These are phyloP conservation scores for Venturia aucupariae DNA, from an alignment of 2,329 filamentous ascomycete genomes.

Conservation along the genomic window DNA sequence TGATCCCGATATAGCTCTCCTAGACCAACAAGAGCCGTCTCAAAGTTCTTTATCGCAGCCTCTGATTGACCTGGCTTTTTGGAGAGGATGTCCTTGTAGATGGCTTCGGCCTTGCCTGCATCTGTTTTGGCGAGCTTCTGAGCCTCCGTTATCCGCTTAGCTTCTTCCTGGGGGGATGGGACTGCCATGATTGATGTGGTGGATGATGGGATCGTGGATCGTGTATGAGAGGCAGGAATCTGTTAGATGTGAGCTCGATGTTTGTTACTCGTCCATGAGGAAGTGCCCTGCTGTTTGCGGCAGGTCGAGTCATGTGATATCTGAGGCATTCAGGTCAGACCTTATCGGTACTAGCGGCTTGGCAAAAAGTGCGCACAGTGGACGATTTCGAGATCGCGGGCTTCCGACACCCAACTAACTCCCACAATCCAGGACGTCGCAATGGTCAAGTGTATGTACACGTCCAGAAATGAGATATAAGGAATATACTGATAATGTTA, in stretches of 20 bases:
- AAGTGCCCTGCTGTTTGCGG: neutral
- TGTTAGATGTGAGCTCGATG: neutral
- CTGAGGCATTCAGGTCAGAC: neutral
- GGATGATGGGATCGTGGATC: neutral
- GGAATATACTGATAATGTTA: neutral
- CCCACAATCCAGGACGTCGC: conserved; percentile 4
- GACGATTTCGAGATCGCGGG: neutral
- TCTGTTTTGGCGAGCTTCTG: conserved; percentile 73
- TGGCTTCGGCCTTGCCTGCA: conserved; percentile 71
- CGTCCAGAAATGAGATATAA: neutral
- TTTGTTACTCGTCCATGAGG: neutral
- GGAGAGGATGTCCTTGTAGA: conserved; percentile 84
- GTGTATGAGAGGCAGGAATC: neutral
- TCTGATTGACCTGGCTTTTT: conserved; percentile 79
- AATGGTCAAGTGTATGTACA: conserved; percentile 16
- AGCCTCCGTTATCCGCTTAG: conserved; percentile 74
- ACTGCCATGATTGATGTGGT: conserved; percentile 5
- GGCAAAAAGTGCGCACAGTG: neutral
- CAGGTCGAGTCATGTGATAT: neutral
- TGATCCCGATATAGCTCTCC: conserved; percentile 89
- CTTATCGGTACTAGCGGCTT: neutral
- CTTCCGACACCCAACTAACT: neutral
- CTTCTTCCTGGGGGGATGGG: conserved; percentile 32
- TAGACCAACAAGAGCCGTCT: conserved; percentile 76
- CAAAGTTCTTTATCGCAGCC: conserved; percentile 81